Evolutionary conservation across 2,329 filamentous ascomycete genomes (phyloP).

Genomic region (Blastomyces gilchristii): DNA sequence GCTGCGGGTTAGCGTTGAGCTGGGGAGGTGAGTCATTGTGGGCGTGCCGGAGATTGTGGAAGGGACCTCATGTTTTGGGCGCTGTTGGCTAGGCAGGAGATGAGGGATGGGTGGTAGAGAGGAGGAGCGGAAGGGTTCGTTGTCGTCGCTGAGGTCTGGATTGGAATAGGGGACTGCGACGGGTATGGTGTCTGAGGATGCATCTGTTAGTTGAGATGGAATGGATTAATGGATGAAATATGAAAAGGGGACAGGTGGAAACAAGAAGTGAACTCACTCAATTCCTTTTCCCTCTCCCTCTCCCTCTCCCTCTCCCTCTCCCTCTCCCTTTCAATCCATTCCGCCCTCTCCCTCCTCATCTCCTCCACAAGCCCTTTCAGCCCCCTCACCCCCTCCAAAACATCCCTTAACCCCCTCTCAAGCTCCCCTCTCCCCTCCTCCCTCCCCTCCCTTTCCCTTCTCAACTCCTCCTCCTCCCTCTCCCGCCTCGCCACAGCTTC

Average conservation of each 20-base stretch:
- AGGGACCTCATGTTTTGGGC: not conserved
- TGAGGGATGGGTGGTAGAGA: not conserved
- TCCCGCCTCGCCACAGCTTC: slow-evolving; percentile 1
- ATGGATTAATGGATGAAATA: not conserved
- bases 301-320: not conserved
- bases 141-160: not conserved
- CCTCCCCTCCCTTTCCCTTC: slow-evolving; percentile 3
- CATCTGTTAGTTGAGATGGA: not conserved
- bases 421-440: not conserved
- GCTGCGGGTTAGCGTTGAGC: not conserved
- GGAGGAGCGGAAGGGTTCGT: not conserved
- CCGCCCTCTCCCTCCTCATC: not conserved
- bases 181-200: not conserved
- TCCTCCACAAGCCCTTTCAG: slow-evolving; percentile 10
- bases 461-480: slow-evolving; percentile 2
- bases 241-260: not conserved
- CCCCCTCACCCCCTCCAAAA: not conserved
- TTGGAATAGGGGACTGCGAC: not conserved
- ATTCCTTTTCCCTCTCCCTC: slow-evolving; percentile 5
- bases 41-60: slow-evolving; percentile 12
- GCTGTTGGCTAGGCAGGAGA: not conserved
- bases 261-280: not conserved
- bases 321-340: too few relatives aligned
- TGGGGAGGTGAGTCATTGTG: slow-evolving; percentile 4
- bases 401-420: not conserved